Percentiles rank a stretch among this genome's conserved stretches.
Evolutionary conservation across 1,284 basidiomycete genomes (phyloP).

Genomic region (Gymnopus androsaceus): DNA sequence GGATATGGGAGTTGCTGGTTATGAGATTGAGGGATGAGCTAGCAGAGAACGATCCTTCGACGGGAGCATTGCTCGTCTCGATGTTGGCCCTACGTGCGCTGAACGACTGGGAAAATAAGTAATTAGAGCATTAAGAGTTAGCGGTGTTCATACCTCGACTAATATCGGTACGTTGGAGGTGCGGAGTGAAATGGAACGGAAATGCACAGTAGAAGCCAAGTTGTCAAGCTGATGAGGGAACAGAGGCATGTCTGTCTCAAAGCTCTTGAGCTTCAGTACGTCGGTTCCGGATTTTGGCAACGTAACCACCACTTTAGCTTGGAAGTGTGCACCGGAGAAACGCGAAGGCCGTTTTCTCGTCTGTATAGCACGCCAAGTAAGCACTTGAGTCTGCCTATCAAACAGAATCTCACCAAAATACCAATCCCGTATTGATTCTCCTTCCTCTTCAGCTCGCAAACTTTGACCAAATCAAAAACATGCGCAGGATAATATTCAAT

Average conservation of each 20-base stretch:
- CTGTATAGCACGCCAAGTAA: too few species aligned
- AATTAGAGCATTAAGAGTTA: background rate
- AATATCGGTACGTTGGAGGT: background rate
- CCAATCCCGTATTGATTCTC: constrained; percentile 5
- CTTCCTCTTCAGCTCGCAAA: constrained; percentile 1
- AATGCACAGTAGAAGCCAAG: background rate
- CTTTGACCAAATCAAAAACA: background rate
- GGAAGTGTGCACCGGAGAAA: background rate
- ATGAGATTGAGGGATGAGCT: background rate
- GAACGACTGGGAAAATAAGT: constrained; percentile 3
- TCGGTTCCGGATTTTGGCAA: background rate
- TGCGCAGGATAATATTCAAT: background rate
- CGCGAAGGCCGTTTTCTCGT: too few species aligned
- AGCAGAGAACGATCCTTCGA: constrained; percentile 5
- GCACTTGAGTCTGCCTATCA: background rate
- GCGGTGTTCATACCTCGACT: background rate
- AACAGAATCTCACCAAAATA: background rate
- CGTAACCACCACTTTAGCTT: constrained; percentile 2
- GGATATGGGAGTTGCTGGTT: constrained; percentile 2
- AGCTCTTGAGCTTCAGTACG: constrained; percentile 2
- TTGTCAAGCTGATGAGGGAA: constrained; percentile 11
- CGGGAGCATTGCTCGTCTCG: constrained; percentile 4
- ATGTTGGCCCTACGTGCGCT: background rate
- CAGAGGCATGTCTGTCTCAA: constrained; percentile 5
- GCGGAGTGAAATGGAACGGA: constrained; percentile 4